Evolutionary conservation across 2,329 filamentous ascomycete species (phyloP).

Genomic region (Fusarium sp.): DNA sequence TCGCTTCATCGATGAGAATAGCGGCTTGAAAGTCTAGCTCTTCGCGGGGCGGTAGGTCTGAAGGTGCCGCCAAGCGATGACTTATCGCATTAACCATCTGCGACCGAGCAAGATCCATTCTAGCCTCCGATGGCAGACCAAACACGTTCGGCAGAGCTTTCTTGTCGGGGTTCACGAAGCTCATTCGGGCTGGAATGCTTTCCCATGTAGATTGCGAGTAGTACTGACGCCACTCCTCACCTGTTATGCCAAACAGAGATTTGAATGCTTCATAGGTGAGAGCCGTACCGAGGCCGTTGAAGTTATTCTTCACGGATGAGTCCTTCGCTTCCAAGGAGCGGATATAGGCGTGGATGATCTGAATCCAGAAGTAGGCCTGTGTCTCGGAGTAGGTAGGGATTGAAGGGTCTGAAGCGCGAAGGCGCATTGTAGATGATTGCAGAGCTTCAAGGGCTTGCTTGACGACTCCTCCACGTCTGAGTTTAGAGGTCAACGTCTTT

Average conservation of each 20-base stretch:
- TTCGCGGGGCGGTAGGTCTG: constrained; percentile 16
- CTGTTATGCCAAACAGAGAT: constrained; percentile 37
- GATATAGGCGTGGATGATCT: constrained; percentile 42
- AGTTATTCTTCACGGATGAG: not conserved
- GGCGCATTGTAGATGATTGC: constrained; percentile 43
- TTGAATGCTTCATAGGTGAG: constrained; percentile 41
- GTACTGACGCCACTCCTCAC: constrained; percentile 46
- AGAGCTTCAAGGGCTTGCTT: constrained; percentile 44
- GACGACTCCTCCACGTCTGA: constrained; percentile 43
- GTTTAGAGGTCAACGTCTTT: constrained; percentile 32
- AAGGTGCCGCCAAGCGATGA: constrained; percentile 6
- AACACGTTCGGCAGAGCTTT: constrained; percentile 47
- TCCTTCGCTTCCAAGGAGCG: constrained; percentile 20
- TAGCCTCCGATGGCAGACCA: constrained; percentile 30
- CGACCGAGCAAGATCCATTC: constrained; percentile 25
- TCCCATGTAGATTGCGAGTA: constrained; percentile 46
- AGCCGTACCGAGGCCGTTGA: constrained; percentile 4
- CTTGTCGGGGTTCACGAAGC: constrained; percentile 44
- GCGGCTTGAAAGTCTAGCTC: constrained; percentile 42
- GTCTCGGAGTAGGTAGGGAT: constrained; percentile 49
- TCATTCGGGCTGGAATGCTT: constrained; percentile 44
- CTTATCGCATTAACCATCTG: constrained; percentile 36
- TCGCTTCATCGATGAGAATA: constrained; percentile 38
- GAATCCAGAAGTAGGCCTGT: constrained; percentile 50
- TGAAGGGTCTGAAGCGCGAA: constrained; percentile 23